Evolutionary conservation across 768 basidiomycete species (phyloP).

Genomic region (Pleurotus platypus): DNA sequence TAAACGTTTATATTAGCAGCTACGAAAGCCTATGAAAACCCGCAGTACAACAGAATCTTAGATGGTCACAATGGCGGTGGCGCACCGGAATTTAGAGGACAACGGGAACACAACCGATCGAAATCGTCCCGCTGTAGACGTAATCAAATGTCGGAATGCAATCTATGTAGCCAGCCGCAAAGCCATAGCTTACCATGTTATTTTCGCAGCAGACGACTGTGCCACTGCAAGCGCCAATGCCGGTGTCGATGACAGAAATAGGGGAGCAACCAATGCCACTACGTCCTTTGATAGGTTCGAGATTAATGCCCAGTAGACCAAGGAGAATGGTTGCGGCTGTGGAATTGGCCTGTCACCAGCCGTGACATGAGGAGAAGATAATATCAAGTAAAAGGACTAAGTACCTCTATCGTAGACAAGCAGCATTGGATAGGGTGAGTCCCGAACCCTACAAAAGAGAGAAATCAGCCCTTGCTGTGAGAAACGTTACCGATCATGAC

Average conservation of each 20-base stretch:
- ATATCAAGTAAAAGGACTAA: background rate
- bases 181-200: background rate
- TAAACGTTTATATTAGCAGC: no score
- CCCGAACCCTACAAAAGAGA: background rate
- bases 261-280: background rate
- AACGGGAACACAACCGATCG: background rate
- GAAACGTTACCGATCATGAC: background rate
- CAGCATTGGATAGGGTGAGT: constrained; percentile 1
- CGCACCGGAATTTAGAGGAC: no score
- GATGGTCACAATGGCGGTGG: no score
- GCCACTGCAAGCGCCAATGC: background rate
- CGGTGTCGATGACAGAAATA: background rate
- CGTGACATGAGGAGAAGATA: background rate
- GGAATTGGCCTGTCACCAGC: background rate
- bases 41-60: no score
- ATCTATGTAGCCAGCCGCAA: background rate
- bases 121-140: background rate
- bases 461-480: background rate
- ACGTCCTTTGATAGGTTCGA: background rate
- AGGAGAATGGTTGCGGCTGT: background rate
- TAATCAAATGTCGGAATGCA: background rate
- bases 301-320: background rate
- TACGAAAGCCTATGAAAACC: no score
- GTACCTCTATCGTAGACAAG: background rate
- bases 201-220: background rate